phyloP scores from a whole-genome alignment of 2,329 filamentous ascomycete species.

The Nemania serpens region DNA sequence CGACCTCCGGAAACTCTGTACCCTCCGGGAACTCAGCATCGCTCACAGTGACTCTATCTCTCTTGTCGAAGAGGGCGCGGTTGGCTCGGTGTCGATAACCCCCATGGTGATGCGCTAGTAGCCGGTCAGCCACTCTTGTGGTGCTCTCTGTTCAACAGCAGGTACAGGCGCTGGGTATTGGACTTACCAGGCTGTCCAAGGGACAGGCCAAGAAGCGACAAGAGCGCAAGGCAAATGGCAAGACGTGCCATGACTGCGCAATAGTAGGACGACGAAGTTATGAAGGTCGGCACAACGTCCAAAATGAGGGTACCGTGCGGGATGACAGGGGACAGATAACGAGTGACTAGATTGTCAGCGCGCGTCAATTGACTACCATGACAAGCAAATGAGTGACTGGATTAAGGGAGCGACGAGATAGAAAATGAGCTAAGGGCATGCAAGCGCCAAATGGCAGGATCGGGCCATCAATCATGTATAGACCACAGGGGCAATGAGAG shows the following conservation, averaged over 20 bases:
- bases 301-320: slow-evolving; percentile 25
- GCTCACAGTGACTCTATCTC: slow-evolving; percentile 43
- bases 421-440: slow-evolving; percentile 21
- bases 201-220: slow-evolving; percentile 47
- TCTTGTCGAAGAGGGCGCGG: slow-evolving; percentile 31
- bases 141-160: not conserved
- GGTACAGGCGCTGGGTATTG: not conserved
- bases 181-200: slow-evolving; percentile 48
- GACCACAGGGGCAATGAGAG: slow-evolving; percentile 13
- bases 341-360: slow-evolving; percentile 32
- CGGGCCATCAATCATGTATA: slow-evolving; percentile 32
- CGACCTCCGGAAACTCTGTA: slow-evolving; percentile 52
- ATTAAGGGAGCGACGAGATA: slow-evolving; percentile 30
- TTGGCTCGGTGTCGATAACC: slow-evolving; percentile 37
- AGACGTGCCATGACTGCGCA: slow-evolving; percentile 50
- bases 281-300: slow-evolving; percentile 10
- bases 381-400: slow-evolving; percentile 31
- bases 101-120: slow-evolving; percentile 42
- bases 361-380: slow-evolving; percentile 22
- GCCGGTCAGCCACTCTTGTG: slow-evolving; percentile 19
- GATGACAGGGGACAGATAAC: slow-evolving; percentile 30
- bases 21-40: slow-evolving; percentile 45
- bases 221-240: slow-evolving; percentile 43
- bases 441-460: slow-evolving; percentile 19
- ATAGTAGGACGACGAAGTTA: slow-evolving; percentile 14